Conservation (phyloP, 2,329 filamentous ascomycete species). For the Blastomyces emzantsi region DNA sequence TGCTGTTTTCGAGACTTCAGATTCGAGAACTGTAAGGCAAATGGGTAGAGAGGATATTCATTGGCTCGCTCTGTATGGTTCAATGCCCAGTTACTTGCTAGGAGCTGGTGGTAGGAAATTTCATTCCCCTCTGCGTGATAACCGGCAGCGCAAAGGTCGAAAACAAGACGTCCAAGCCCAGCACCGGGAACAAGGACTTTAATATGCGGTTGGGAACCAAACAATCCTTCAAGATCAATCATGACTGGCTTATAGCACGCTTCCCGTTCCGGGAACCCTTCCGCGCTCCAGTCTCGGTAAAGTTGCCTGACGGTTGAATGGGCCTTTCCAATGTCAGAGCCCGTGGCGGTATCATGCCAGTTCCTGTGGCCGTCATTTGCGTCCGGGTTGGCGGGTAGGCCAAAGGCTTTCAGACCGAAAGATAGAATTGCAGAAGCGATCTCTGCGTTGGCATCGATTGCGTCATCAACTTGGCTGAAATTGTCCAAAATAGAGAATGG, state of each 20-base stretch:
- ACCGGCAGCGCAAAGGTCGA: constrained; percentile 68
- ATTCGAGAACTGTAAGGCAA: constrained; percentile 82
- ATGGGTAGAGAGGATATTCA: constrained; percentile 71
- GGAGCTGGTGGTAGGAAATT: constrained; percentile 93
- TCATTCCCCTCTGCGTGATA: constrained; percentile 81
- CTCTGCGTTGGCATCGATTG: constrained; percentile 80
- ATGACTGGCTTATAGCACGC: constrained; percentile 70
- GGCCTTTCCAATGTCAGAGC: constrained; percentile 77
- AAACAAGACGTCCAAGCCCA: constrained; percentile 78
- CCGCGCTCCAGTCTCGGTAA: constrained; percentile 86
- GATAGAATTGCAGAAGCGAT: constrained; percentile 69
- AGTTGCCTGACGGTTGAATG: constrained; percentile 87
- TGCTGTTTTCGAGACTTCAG: constrained; percentile 66
- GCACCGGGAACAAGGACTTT: constrained; percentile 81
- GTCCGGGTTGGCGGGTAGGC: constrained; percentile 36
- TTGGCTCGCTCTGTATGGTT: constrained; percentile 48
- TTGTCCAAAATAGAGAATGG: constrained; percentile 78
- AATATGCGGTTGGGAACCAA: constrained; percentile 34
- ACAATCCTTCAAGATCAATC: constrained; percentile 48
- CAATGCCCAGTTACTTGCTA: constrained; percentile 59
- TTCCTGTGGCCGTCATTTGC: constrained; percentile 37
- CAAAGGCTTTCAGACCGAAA: constrained; percentile 60
- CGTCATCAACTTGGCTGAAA: constrained; percentile 69
- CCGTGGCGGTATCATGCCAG: constrained; percentile 63
- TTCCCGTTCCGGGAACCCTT: constrained; percentile 64